Conservation (phyloP, 257 asterid genomes). For the Anisodus acutangulus region DNA sequence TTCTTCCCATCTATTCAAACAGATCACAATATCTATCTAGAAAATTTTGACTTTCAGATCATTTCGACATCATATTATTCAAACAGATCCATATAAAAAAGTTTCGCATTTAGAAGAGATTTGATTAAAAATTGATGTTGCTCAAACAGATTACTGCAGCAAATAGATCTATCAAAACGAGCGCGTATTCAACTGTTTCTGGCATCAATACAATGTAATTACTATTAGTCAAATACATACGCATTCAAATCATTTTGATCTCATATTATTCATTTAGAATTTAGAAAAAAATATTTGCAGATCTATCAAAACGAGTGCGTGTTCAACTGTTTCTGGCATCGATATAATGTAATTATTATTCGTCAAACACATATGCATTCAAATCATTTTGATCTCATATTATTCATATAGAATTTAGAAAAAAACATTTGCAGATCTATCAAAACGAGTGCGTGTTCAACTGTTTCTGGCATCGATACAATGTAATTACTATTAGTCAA, state of each 20-base stretch:
- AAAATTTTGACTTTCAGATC: neutral
- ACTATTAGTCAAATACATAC: neutral
- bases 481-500: neutral
- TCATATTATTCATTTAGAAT: no score
- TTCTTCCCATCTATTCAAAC: neutral
- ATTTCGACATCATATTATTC: neutral
- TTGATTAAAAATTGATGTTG: neutral
- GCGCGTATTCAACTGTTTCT: neutral
- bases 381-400: neutral
- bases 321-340: neutral
- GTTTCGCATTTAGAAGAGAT: neutral
- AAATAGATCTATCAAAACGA: neutral
- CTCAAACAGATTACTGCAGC: slow-evolving; percentile 1
- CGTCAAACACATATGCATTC: neutral
- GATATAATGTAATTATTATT: neutral
- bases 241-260: no score
- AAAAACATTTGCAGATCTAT: neutral
- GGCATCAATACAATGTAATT: neutral
- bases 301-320: neutral
- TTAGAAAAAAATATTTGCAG: no score
- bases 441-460: neutral
- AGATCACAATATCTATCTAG: neutral
- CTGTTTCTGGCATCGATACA: neutral
- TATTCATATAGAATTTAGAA: neutral
- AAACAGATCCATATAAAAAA: neutral